These are phyloP conservation scores for Rhodotorula toruloides DNA, from an alignment of 768 basidiomycete species.

Conservation along the genomic window DNA sequence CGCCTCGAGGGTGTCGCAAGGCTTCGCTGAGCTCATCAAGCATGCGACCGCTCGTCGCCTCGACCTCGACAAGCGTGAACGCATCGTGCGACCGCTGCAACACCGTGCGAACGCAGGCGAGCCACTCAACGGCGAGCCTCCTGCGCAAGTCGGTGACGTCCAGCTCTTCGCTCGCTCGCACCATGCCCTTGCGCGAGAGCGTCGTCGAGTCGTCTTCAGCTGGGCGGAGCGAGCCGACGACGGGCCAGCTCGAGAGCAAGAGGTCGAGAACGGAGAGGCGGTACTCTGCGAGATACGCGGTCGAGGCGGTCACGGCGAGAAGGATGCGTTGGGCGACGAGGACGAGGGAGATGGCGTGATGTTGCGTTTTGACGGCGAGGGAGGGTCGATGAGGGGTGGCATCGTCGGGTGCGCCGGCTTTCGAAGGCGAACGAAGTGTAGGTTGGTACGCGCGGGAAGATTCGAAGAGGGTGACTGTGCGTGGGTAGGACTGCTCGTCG, in stretches of 20 bases:
- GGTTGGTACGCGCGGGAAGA: slow-evolving; percentile 12
- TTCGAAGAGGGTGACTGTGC: slow-evolving; percentile 15
- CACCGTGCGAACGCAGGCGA: neutral
- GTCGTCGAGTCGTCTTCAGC: neutral
- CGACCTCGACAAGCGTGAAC: too few species aligned
- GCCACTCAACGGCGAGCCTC: neutral
- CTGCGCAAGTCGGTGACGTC: neutral
- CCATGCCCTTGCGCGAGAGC: slow-evolving; percentile 17
- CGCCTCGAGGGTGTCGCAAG: too few species aligned
- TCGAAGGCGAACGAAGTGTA: slow-evolving; percentile 3
- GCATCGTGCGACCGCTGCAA: neutral
- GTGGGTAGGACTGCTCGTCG: neutral
- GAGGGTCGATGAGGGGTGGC: neutral
- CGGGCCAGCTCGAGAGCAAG: slow-evolving; percentile 26
- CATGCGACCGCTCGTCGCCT: too few species aligned
- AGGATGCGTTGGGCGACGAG: slow-evolving; percentile 18
- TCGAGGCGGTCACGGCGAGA: neutral
- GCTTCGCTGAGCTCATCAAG: too few species aligned
- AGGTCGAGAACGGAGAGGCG: slow-evolving; percentile 9
- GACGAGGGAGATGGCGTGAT: slow-evolving; percentile 15
- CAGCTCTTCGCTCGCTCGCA: neutral
- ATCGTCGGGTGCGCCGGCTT: neutral
- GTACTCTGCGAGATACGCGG: slow-evolving; percentile 21
- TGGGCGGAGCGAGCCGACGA: neutral
- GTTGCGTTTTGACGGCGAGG: slow-evolving; percentile 7